phyloP scores from a whole-genome alignment of 148 eudicot species.

The Oxyria digyna region DNA sequence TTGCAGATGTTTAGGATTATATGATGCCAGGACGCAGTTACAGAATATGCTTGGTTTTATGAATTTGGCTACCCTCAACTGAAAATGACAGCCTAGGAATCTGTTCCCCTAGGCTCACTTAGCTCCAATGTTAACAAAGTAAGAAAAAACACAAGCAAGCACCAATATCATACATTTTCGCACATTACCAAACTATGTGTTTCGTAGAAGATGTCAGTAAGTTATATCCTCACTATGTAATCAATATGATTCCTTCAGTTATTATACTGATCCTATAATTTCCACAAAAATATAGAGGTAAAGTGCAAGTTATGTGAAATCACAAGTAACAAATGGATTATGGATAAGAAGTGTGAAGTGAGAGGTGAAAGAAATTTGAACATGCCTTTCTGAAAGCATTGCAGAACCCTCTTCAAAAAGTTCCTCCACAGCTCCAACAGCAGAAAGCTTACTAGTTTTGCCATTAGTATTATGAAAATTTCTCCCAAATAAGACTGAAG shows the following conservation, averaged over 20 bases:
- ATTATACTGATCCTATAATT: not conserved
- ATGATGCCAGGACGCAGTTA: too few relatives aligned
- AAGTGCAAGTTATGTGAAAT: not conserved
- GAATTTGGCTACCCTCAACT: not conserved
- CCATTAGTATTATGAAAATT: slow-evolving; percentile 33
- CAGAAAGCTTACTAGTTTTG: slow-evolving; percentile 65
- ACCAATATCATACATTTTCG: too few relatives aligned
- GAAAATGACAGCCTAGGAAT: not conserved
- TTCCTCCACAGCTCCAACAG: slow-evolving; percentile 91
- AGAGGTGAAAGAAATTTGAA: not conserved
- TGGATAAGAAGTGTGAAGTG: not conserved
- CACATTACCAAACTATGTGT: not conserved
- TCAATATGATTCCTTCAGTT: not conserved
- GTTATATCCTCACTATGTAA: not conserved
- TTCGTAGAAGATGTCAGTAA: not conserved
- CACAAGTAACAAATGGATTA: not conserved
- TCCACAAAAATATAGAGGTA: not conserved
- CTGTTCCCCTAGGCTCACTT: not conserved
- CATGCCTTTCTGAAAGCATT: slow-evolving; percentile 89
- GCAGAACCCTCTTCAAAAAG: slow-evolving; percentile 99
- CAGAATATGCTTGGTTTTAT: not conserved
- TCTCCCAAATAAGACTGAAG: slow-evolving; percentile 58
- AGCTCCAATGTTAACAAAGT: not conserved
- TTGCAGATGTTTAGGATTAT: too few relatives aligned
- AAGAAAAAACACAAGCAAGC: not conserved